These are phyloP conservation scores for Gymnopus androsaceus DNA, from an alignment of 1,284 basidiomycete genomes.

Conservation along the genomic window DNA sequence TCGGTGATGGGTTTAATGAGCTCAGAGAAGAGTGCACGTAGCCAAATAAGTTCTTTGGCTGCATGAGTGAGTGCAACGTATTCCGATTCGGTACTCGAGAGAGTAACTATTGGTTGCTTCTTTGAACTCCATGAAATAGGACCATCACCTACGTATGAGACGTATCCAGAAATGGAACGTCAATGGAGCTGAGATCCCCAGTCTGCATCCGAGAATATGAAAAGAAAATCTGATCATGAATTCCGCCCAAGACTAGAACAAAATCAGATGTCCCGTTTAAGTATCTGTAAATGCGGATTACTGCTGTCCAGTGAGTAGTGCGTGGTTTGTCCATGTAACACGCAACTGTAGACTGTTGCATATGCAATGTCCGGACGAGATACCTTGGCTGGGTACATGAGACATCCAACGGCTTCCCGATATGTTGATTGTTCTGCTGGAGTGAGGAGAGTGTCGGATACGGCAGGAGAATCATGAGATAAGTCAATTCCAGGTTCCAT, in stretches of 20 bases:
- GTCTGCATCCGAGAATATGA: slow-evolving; percentile 29
- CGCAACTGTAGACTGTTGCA: not conserved
- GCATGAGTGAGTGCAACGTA: slow-evolving; percentile 36
- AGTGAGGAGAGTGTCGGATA: not conserved
- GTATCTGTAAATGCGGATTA: slow-evolving; percentile 3
- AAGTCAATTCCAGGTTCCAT: not conserved
- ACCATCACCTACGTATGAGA: slow-evolving; percentile 21
- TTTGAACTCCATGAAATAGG: slow-evolving; percentile 35
- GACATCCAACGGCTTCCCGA: slow-evolving; percentile 19
- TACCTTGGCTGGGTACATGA: slow-evolving; percentile 21
- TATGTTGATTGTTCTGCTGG: not conserved
- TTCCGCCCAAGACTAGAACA: not conserved
- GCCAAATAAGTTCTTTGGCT: slow-evolving; percentile 35
- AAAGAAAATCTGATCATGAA: not conserved
- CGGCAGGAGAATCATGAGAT: not conserved
- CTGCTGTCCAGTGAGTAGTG: not conserved
- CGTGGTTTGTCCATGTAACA: slow-evolving; percentile 6
- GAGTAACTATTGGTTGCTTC: slow-evolving; percentile 33
- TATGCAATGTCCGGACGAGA: slow-evolving; percentile 19
- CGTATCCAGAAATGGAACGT: slow-evolving; percentile 28
- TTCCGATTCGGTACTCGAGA: slow-evolving; percentile 41
- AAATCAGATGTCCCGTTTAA: not conserved
- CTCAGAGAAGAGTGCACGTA: slow-evolving; percentile 25
- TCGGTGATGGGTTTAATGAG: not conserved
- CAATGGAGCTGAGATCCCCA: slow-evolving; percentile 25